phyloP scores from a whole-genome alignment of 257 asterid species.

The Nicotiana tomentosiformis region DNA sequence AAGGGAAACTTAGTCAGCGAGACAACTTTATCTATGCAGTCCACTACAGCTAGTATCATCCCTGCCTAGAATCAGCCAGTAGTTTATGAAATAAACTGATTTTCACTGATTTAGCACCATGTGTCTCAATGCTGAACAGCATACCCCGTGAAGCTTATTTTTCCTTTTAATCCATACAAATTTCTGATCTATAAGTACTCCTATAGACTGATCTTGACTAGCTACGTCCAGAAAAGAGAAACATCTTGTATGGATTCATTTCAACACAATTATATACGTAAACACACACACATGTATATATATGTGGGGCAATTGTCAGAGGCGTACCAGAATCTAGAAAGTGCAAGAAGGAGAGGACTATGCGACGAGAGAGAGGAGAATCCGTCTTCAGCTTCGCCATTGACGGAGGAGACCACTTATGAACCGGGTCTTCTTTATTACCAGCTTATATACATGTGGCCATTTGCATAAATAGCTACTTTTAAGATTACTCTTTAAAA shows the following conservation, averaged over 20 bases:
- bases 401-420: background rate
- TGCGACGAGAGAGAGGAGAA: conserved; percentile 73
- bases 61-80: background rate
- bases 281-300: background rate
- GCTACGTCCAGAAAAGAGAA: background rate
- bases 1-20: background rate
- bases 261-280: background rate
- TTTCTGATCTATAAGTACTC: background rate
- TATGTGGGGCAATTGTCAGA: background rate
- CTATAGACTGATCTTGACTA: background rate
- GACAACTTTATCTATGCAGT: background rate
- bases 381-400: conserved; percentile 66
- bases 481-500: too few species aligned
- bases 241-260: background rate
- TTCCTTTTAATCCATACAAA: background rate
- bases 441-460: background rate
- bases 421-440: background rate
- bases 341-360: conserved; percentile 58
- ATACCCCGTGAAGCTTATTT: background rate
- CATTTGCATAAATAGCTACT: background rate
- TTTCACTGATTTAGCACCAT: background rate
- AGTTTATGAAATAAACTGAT: background rate
- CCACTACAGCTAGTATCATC: background rate
- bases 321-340: conserved; percentile 61
- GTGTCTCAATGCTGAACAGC: background rate